Percentiles rank a stretch among this genome's conserved stretches.
Conservation (phyloP, 225 moss, liverwort and hornwort genomes). For the Polytrichum commune region DNA sequence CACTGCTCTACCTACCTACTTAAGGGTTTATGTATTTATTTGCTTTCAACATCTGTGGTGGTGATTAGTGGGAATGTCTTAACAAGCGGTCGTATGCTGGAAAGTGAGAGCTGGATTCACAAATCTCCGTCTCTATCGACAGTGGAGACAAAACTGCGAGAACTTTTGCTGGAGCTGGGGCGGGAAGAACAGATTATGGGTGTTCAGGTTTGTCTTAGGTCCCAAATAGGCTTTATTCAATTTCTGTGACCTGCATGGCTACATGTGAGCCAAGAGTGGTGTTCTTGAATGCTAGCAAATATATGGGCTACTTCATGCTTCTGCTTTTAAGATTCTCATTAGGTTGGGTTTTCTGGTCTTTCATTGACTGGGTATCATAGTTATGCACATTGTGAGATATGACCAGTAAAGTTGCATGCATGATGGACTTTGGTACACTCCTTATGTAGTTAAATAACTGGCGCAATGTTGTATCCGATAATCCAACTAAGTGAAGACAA, state of each 20-base stretch:
- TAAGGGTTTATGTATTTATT: neutral
- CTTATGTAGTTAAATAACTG: neutral
- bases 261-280: too few relatives aligned
- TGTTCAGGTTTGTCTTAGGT: constrained; percentile 63
- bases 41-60: constrained; percentile 9
- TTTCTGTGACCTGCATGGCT: too few relatives aligned
- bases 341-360: neutral
- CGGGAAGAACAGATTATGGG: constrained; percentile 73
- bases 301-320: too few relatives aligned
- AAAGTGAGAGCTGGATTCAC: constrained; percentile 68
- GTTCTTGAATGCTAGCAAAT: too few relatives aligned
- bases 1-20: too few relatives aligned
- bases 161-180: constrained; percentile 57
- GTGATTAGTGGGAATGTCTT: constrained; percentile 65
- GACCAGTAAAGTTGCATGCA: neutral
- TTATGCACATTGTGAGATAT: neutral
- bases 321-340: neutral
- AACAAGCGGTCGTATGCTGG: constrained; percentile 56
- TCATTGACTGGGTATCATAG: too few relatives aligned
- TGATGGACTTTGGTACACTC: neutral
- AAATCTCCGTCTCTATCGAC: constrained; percentile 54
- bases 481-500: too few relatives aligned
- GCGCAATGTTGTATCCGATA: too few relatives aligned
- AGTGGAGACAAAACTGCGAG: constrained; percentile 72
- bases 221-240: neutral